phyloP scores from a whole-genome alignment of 2,329 filamentous ascomycete genomes.

The Ceratocystis alfenasii region DNA sequence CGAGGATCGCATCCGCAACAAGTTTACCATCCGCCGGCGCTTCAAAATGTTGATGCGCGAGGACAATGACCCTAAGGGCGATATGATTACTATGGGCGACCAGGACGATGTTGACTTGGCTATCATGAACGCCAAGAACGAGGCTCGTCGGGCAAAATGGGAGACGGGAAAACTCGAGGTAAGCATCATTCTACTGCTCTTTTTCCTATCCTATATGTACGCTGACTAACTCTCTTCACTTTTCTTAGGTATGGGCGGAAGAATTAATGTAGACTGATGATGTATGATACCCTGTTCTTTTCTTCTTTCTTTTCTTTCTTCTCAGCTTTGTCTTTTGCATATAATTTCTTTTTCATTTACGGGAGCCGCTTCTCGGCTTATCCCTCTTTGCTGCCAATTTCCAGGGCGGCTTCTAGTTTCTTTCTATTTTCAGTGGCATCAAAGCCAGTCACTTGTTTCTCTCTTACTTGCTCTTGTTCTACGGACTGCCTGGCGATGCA shows the following conservation, averaged over 20 bases:
- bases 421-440: not conserved
- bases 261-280: slow-evolving; percentile 12
- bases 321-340: slow-evolving; percentile 8
- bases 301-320: slow-evolving; percentile 5
- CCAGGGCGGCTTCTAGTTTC: not conserved
- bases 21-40: slow-evolving; percentile 64
- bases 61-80: slow-evolving; percentile 61
- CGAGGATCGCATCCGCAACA: slow-evolving; percentile 66
- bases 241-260: slow-evolving; percentile 38
- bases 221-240: slow-evolving; percentile 25
- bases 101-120: slow-evolving; percentile 92
- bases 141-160: slow-evolving; percentile 58
- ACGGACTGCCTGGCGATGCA: not conserved
- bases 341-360: not conserved
- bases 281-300: slow-evolving; percentile 9
- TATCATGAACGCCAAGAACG: slow-evolving; percentile 54
- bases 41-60: slow-evolving; percentile 86
- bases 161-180: slow-evolving; percentile 96
- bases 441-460: not conserved
- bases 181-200: slow-evolving; percentile 31
- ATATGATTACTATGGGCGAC: slow-evolving; percentile 95
- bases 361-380: not conserved
- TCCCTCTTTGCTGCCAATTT: not conserved
- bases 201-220: not conserved
- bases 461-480: slow-evolving; percentile 2